Evolutionary conservation across 306 rosid species (phyloP).

Genomic region (Cucurbita ficifolia): DNA sequence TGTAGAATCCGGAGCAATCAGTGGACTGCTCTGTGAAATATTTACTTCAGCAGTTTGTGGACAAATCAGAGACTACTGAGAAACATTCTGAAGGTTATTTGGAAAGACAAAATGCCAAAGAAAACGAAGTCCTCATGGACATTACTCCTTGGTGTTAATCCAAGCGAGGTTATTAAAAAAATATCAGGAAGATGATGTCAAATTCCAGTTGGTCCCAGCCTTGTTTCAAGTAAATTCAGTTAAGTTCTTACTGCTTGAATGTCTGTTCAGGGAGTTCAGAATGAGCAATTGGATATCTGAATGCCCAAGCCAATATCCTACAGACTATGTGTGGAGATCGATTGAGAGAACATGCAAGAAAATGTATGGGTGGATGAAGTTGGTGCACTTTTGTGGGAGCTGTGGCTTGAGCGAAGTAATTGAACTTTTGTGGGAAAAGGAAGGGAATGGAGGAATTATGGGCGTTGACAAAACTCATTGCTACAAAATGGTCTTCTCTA

Average conservation of each 20-base stretch:
- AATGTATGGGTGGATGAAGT: background rate
- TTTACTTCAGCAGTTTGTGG: background rate
- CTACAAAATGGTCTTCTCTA: background rate
- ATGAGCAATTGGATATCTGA: background rate
- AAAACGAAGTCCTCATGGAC: background rate
- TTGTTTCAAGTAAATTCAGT: background rate
- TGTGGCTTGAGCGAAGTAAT: background rate
- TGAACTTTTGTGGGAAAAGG: background rate
- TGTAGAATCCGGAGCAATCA: background rate
- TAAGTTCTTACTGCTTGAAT: background rate
- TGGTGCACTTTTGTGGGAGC: background rate
- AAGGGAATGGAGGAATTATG: background rate
- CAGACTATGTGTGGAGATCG: background rate
- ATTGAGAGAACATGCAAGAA: background rate
- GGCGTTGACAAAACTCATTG: background rate
- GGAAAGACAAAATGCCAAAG: background rate
- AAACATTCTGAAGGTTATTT: background rate
- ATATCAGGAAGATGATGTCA: background rate
- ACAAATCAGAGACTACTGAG: background rate
- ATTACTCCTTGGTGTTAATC: background rate
- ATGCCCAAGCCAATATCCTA: background rate
- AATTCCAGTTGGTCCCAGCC: background rate
- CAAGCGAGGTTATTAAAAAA: background rate
- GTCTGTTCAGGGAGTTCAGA: background rate
- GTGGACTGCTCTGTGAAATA: background rate